Percentiles rank a stretch among this genome's conserved stretches.
Evolutionary conservation across 2,329 filamentous ascomycete species (phyloP).

Genomic region (Exophiala alcalophila): DNA sequence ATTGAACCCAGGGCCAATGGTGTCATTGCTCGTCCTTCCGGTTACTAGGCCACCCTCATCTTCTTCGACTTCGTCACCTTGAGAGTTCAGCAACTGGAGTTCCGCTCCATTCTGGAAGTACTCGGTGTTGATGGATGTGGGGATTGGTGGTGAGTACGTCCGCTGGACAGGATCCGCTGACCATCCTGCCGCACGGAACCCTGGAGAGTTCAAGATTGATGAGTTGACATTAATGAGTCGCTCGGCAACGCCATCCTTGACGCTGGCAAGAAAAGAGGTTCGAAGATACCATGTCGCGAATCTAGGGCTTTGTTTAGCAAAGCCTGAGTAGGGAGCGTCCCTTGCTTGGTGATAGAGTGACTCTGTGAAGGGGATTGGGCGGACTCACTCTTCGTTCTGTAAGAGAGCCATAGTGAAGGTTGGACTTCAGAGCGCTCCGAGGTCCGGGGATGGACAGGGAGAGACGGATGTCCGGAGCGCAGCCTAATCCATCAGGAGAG

Average conservation of each 20-base stretch:
- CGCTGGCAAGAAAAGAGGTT: constrained; percentile 61
- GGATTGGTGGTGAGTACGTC: constrained; percentile 65
- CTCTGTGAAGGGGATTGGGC: not conserved
- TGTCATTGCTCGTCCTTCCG: constrained; percentile 55
- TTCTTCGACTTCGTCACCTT: constrained; percentile 57
- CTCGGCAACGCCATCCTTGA: constrained; percentile 65
- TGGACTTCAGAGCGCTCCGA: not conserved
- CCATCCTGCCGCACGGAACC: constrained; percentile 65
- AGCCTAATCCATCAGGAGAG: not conserved
- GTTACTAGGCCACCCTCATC: constrained; percentile 64
- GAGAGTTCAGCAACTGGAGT: constrained; percentile 37
- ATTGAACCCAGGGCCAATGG: constrained; percentile 52
- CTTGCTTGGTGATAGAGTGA: not conserved
- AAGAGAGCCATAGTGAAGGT: constrained; percentile 45
- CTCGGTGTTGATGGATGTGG: constrained; percentile 60
- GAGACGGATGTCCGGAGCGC: not conserved
- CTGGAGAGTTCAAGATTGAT: constrained; percentile 60
- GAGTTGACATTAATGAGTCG: constrained; percentile 64
- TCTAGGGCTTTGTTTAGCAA: constrained; percentile 36
- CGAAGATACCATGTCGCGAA: constrained; percentile 66
- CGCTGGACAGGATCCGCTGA: constrained; percentile 54
- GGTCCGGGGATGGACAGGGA: not conserved
- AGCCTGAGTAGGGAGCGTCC: not conserved
- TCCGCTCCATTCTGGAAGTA: constrained; percentile 56
- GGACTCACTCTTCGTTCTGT: constrained; percentile 51